phyloP scores from a whole-genome alignment of 2,329 filamentous ascomycete genomes.

The Claviceps humidiphila region DNA sequence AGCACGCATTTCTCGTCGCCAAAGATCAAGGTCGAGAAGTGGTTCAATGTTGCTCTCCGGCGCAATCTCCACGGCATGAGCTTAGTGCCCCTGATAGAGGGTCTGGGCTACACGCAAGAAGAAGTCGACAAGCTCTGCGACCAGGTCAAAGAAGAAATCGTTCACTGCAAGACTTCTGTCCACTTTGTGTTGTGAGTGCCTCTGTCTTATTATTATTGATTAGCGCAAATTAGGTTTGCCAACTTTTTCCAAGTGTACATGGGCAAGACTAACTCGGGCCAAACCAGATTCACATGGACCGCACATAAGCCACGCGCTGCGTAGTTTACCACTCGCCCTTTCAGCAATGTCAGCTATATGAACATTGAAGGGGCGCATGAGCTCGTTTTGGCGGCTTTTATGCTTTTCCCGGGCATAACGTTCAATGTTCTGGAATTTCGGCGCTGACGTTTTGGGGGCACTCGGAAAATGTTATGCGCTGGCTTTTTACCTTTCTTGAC shows the following conservation, averaged over 20 bases:
- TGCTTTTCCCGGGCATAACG: no score
- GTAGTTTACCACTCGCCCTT: no score
- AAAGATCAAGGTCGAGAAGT: slow-evolving; percentile 57
- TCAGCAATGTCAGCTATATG: no score
- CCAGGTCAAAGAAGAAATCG: slow-evolving; percentile 54
- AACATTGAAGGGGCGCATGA: no score
- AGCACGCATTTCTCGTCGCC: slow-evolving; percentile 61
- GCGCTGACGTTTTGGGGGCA: no score
- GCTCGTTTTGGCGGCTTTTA: no score
- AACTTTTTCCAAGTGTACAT: not conserved
- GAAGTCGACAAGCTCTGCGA: slow-evolving; percentile 50
- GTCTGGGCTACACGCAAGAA: slow-evolving; percentile 32
- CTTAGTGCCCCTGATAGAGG: slow-evolving; percentile 54
- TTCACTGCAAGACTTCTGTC: not conserved
- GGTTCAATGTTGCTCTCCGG: slow-evolving; percentile 70
- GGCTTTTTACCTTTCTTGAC: no score
- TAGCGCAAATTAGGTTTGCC: no score
- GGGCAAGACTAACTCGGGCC: slow-evolving; percentile 5
- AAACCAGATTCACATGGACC: slow-evolving; percentile 12
- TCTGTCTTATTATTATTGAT: not conserved
- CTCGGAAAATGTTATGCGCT: no score
- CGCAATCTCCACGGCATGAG: slow-evolving; percentile 62
- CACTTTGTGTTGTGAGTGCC: not conserved
- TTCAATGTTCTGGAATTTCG: no score
- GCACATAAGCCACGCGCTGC: slow-evolving; percentile 8